A percentile compares a stretch with the other conserved stretches of the same genome.
Conservation (phyloP, 805 yeast species). For the Tanozyma kutaoensis region DNA sequence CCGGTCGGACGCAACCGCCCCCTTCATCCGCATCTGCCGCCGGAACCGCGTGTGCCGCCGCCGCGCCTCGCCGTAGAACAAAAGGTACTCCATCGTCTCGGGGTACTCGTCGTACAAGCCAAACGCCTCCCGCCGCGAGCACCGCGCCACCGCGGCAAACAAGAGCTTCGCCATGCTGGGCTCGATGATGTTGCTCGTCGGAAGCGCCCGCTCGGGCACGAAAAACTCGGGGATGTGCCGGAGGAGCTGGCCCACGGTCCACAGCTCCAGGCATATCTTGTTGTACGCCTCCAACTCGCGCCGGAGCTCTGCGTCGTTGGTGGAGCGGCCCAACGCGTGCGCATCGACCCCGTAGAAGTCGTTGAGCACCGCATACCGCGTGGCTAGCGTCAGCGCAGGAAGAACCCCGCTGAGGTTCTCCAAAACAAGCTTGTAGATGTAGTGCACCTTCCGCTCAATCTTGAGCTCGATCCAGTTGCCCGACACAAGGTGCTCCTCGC, state of each 20-base stretch:
- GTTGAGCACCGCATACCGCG: constrained; percentile 11
- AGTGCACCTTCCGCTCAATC: constrained; percentile 9
- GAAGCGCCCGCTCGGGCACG: constrained; percentile 14
- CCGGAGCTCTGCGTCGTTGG: neutral
- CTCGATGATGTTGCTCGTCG: constrained; percentile 10
- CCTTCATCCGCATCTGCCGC: constrained; percentile 8
- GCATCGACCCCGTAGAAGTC: constrained; percentile 12
- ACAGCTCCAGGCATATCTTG: neutral
- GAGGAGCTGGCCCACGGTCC: neutral
- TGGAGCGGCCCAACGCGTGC: neutral
- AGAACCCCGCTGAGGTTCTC: constrained; percentile 6
- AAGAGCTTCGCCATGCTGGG: constrained; percentile 8
- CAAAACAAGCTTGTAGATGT: constrained; percentile 15
- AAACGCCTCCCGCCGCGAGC: constrained; percentile 7
- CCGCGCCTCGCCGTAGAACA: constrained; percentile 9
- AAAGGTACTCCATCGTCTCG: constrained; percentile 16
- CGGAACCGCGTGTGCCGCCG: constrained; percentile 11
- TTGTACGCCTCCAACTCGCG: neutral
- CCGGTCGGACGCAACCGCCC: constrained; percentile 8
- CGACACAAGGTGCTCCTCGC: constrained; percentile 17
- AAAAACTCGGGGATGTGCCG: constrained; percentile 11
- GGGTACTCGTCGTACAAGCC: constrained; percentile 20
- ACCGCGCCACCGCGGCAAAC: constrained; percentile 6
- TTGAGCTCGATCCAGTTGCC: constrained; percentile 18
- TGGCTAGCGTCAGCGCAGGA: constrained; percentile 4